Base-by-base conservation (phyloP, 805 yeast species). In the Isabelozyma heimii region DNA sequence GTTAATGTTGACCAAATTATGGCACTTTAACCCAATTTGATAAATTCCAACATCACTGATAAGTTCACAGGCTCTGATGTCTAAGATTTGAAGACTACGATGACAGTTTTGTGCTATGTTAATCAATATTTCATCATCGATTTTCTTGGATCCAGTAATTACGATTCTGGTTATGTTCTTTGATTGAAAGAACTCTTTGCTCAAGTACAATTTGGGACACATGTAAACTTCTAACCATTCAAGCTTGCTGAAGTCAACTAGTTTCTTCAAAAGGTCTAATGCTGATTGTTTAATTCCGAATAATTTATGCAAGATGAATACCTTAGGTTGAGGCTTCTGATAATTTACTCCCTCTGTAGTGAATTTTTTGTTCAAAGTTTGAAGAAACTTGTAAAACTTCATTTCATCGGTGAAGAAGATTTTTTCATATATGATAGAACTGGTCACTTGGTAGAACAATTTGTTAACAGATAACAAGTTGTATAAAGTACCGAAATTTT, bases 31-130 rank as follows among this genome's bases (percentile, higher is more conserved):
- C 0, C 90, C 87, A 30, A 91, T 66, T n/a, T 80, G 76, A 49
- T 84, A 81, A 20, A 91, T 68, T 0, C 97, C 92, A 20, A 80
- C 69, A 70, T 91, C 97, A 3, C 89, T 76, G 14, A 91, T 81
- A 48, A 72, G 68, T 50, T 87, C 91, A 67, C 97, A 90, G 0
- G 96, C 97, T 40, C 97, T 74, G 15, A 91, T 67, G 60, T 91
- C 97, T 42, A 91, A 67, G 28, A 77, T 75, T 54, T 77, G 79
- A 49, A 91, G 73, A 38, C 74, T 75, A 8, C 87, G 85, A 13
- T 30, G 8, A 55, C 91, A 81, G 44, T 64, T 58, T 33, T 70
- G 67, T 3, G 87, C 75, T 7, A 90, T 76, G 42, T 66, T 55
- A 4, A 72, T 67, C 48, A 91, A 63, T 47, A 81, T 77, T 2